Evolutionary conservation across 345 rosid genomes (phyloP).

Genomic region (Eucalyptus marginata): DNA sequence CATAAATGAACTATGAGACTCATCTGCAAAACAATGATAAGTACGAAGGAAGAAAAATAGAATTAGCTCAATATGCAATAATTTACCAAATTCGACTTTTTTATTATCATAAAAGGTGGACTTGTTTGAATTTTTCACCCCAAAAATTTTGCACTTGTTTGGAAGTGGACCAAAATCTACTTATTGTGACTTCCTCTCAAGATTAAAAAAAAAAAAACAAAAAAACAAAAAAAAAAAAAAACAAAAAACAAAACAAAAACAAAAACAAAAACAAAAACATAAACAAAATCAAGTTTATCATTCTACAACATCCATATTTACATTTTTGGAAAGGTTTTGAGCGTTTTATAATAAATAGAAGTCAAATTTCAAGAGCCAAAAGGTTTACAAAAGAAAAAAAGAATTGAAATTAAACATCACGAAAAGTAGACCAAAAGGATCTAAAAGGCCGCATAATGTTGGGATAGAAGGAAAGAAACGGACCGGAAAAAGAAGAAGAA

Average conservation of each 20-base stretch:
- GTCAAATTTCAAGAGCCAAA: neutral
- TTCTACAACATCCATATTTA: neutral
- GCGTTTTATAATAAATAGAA: neutral
- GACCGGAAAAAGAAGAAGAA: neutral
- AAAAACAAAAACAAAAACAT: no score
- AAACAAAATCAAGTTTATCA: neutral
- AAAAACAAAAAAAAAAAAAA: no score
- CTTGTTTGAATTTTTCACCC: neutral
- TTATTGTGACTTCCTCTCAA: neutral
- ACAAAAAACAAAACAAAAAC: no score
- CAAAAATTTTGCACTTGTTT: neutral
- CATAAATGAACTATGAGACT: neutral
- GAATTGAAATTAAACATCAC: no score
- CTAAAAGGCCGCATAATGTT: no score
- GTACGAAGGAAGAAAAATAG: neutral
- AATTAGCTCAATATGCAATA: neutral
- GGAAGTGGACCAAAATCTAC: neutral
- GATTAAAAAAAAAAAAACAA: no score
- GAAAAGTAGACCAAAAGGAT: neutral
- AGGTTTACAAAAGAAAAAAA: no score
- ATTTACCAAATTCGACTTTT: neutral
- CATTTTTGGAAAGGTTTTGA: neutral
- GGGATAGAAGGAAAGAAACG: neutral
- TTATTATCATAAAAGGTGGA: no score
- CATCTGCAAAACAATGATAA: neutral